Evolutionary conservation across 768 basidiomycete species (phyloP).

Genomic region (Leccinum pellstonianum): DNA sequence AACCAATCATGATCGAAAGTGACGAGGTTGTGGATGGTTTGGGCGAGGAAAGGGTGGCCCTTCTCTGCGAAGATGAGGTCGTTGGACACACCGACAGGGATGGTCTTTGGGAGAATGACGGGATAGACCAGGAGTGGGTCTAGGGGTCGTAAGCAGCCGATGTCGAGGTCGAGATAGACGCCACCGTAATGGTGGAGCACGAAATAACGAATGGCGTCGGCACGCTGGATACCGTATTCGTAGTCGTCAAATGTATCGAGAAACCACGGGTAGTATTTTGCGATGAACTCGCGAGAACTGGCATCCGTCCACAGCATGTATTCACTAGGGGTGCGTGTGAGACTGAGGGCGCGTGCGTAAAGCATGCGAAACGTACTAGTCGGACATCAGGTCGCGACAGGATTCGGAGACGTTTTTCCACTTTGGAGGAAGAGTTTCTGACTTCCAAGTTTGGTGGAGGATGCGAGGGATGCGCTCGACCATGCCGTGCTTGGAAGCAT

Average conservation of each 20-base stretch:
- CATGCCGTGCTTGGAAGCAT: slow-evolving; percentile 57
- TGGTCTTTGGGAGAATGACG: slow-evolving; percentile 91
- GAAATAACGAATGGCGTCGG: slow-evolving; percentile 98
- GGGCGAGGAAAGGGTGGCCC: slow-evolving; percentile 83
- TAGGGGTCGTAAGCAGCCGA: slow-evolving; percentile 84
- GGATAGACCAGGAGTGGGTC: slow-evolving; percentile 85
- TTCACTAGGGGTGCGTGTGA: slow-evolving; percentile 51
- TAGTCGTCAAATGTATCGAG: slow-evolving; percentile 92
- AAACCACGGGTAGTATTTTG: slow-evolving; percentile 86
- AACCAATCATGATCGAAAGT: slow-evolving; percentile 93
- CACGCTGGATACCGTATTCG: slow-evolving; percentile 89
- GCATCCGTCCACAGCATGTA: slow-evolving; percentile 99
- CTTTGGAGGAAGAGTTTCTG: slow-evolving; percentile 73
- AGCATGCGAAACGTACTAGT: slow-evolving; percentile 70
- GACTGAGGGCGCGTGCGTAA: slow-evolving; percentile 11
- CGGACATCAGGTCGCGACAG: slow-evolving; percentile 90
- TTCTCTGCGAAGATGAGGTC: slow-evolving; percentile 93
- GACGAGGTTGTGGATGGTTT: slow-evolving; percentile 88
- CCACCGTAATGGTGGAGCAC: slow-evolving; percentile 95
- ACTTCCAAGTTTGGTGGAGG: slow-evolving; percentile 99
- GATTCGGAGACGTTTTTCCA: slow-evolving; percentile 82
- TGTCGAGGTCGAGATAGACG: slow-evolving; percentile 94
- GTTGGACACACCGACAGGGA: slow-evolving; percentile 96
- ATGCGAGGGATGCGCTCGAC: slow-evolving; percentile 85
- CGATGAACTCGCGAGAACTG: slow-evolving; percentile 85